Percentiles rank a stretch among this genome's conserved stretches.
Evolutionary conservation across 257 asterid species (phyloP).

Genomic region (Primulina tabacum): DNA sequence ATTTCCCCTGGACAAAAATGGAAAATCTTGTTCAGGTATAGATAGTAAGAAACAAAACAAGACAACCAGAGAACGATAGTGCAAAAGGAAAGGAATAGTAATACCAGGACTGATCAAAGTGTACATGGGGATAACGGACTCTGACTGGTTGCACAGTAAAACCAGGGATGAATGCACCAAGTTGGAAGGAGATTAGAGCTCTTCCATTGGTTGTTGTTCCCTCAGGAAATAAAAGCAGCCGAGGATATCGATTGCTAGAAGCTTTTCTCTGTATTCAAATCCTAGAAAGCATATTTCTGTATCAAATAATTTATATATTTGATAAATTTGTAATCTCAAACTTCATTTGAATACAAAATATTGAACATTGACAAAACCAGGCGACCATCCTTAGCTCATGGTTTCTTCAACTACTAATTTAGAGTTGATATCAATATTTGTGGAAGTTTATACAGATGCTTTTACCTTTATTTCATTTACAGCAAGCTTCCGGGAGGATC

Average conservation of each 20-base stretch:
- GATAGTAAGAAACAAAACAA: conserved; percentile 1
- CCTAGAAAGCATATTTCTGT: conserved; percentile 89
- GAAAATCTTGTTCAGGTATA: conserved; percentile 7
- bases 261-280: conserved; percentile 97
- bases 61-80: conserved; percentile 1
- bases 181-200: conserved; percentile 82
- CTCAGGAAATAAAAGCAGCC: conserved; percentile 97
- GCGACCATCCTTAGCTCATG: neutral
- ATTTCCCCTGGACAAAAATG: conserved; percentile 67
- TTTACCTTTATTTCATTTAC: conserved; percentile 95
- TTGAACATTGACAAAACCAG: neutral
- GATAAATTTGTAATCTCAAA: conserved; percentile 33
- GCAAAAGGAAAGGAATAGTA: conserved; percentile 14
- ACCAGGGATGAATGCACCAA: conserved; percentile 96
- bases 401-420: conserved; percentile 7
- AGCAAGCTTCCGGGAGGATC: conserved; percentile 81
- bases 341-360: conserved; percentile 18
- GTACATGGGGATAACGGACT: conserved; percentile 87
- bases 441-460: conserved; percentile 28
- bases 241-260: conserved; percentile 75
- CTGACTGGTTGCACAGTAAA: conserved; percentile 89
- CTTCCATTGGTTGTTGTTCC: conserved; percentile 99
- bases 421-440: conserved; percentile 7
- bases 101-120: conserved; percentile 98
- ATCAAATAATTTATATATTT: conserved; percentile 80